Base-by-base conservation (phyloP, 2,329 filamentous ascomycete species). In the Diatrype stigma region DNA sequence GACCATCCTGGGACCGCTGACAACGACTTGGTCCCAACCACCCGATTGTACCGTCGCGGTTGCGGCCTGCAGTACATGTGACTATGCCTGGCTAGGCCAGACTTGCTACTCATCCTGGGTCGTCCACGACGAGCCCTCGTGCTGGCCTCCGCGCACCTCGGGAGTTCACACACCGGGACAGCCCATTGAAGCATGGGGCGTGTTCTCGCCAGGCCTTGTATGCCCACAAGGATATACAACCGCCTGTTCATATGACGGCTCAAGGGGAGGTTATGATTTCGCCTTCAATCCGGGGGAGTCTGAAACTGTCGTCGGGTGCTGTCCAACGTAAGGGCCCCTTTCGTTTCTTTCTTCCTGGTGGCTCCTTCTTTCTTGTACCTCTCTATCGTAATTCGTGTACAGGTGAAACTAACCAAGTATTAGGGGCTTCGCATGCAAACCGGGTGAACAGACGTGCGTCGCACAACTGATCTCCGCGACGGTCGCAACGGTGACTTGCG, bases 201-300 rank as follows among this genome's bases (percentile, higher is more conserved):
- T 53, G 35, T 53, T 50, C 38, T 42, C 51, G 16, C 51, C 51
- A 3, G 51, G 40, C 28, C 40, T 30, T 14, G n/a, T 51, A 40
- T 53, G 51, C n/a, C 51, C 51, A 21, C 10, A 40, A 16, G 51
- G 51, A 47, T 53, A 51, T 17, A 19, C 46, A 26, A 44, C 51
- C 2, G 51, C 51, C 23, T 53, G 51, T 37, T 51, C 51, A 44
- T 47, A 53, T 28, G 19, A 51, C 35, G 51, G 46, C 3, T 42
- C 22, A 26, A 26, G 6, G 12, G 46, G 49, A 11, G 42, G 50
- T 26, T 53, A 51, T 28, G n/a, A 50, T 16, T 53, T 51, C 30
- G 17, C 21, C 2, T 53, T 53, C 28, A 17, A 10, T 6, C 42
- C 49, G 19, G 16, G 23, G 26, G 26, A n/a, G 16, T 48, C 51